Base-by-base conservation (phyloP, 306 rosid species). In the Glycine latifolia region DNA sequence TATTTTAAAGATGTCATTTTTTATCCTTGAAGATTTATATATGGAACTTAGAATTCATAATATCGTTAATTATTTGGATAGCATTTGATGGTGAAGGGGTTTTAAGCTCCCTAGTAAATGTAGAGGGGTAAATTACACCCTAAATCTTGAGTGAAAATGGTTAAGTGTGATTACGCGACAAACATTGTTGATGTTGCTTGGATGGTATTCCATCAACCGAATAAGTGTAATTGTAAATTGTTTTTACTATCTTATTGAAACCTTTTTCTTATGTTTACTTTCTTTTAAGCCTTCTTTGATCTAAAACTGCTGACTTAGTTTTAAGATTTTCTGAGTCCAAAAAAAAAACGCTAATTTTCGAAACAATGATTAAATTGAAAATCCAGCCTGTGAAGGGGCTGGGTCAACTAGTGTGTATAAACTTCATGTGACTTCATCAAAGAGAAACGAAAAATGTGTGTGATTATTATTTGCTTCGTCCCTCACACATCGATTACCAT, bases 371-470 rank as follows among this genome's bases (percentile, higher is more conserved):
- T 1, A 26, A 26, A 26, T 26, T 26, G 31, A 26, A 26, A 26
- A 16, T 43, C 59, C 48, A 26, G 8, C 48, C 14, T 14, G 31
- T 0, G 17, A 58, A 20, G 41, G 44, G 41, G 0, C 2, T 35
- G 67, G 79, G 55, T 47, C 58, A 0, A 26, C 31, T 1, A 20
- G 20, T 20, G 31, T 26, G 31, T 26, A 26, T 26, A 0, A 26
- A 26, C 31, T 26, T 26, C 31, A 26, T 26, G 31, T 26, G 31
- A 26, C 31, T 26, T 26, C 31, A 44, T 20, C 1, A 15, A 60
- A 80, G 58, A 12, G 63, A 71, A 60, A 44, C 16, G 5, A 61
- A 71, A 61, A 61, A 80, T 67, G 67, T 41, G 59, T 16, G 16
- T 3, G 5, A 6, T 67, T 20, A 14, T 48, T 41, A 20, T 50